A percentile compares a stretch with the other conserved stretches of the same genome.
Conservation (phyloP, 2,329 filamentous ascomycete genomes). For the Aspergillus sp. region DNA sequence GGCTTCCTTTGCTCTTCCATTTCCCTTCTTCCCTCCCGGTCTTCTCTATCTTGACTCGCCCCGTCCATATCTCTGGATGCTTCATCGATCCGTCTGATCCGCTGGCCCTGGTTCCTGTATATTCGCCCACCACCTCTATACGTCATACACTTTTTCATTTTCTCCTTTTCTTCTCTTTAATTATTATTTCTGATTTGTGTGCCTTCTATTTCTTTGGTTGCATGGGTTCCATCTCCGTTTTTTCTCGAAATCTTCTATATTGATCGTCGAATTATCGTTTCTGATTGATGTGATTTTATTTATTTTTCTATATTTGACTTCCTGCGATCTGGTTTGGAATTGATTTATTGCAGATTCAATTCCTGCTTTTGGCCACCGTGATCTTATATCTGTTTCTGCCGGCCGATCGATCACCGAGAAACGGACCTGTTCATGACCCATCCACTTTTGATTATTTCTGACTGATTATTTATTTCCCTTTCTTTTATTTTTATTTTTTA, state of each 20-base stretch:
- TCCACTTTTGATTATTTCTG: not conserved
- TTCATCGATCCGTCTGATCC: constrained; percentile 5
- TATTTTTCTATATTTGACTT: not conserved
- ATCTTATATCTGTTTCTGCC: not conserved
- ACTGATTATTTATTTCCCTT: not conserved
- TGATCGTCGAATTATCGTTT: not conserved
- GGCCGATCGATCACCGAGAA: constrained; percentile 3
- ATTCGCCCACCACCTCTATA: constrained; percentile 10
- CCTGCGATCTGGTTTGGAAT: not conserved
- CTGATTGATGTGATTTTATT: not conserved
- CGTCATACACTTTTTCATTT: constrained; percentile 3
- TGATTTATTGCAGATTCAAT: not conserved
- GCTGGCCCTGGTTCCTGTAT: constrained; percentile 17
- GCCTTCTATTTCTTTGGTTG: not conserved
- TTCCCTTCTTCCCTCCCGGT: not conserved
- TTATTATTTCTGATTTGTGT: not conserved
- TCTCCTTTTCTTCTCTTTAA: constrained; percentile 1
- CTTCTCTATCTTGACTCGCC: not conserved
- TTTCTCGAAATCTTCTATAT: not conserved
- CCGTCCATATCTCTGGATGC: not conserved
- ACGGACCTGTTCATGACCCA: not conserved
- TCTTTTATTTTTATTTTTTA: not conserved
- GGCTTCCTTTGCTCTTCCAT: constrained; percentile 1
- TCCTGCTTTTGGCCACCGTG: not conserved
- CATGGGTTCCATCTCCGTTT: not conserved